Conservation (phyloP, 306 rosid species). For the Spatholobus suberectus region DNA sequence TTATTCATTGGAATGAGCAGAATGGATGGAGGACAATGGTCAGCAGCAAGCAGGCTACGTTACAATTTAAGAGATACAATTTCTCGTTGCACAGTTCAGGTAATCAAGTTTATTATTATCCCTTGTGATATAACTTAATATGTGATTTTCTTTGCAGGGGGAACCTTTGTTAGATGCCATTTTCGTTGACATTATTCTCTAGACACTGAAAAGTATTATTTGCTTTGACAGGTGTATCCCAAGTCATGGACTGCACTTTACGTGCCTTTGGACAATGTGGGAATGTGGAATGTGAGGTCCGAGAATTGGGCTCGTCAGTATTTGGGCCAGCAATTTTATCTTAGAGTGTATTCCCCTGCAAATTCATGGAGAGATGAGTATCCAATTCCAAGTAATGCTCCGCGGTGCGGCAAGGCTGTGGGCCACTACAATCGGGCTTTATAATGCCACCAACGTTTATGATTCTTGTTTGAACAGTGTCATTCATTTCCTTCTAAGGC, state of each 20-base stretch:
- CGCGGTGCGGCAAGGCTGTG: conserved; percentile 66
- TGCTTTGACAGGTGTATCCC: conserved; percentile 70
- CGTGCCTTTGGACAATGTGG: conserved; percentile 91
- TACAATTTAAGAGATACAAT: conserved; percentile 83
- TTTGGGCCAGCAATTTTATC: conserved; percentile 86
- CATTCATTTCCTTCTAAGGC: conserved; percentile 32
- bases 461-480: not conserved
- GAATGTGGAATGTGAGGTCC: conserved; percentile 92
- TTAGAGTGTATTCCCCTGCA: conserved; percentile 72
- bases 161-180: not conserved
- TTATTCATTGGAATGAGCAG: conserved; percentile 49
- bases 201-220: not conserved
- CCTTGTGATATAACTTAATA: not conserved
- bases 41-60: conserved; percentile 59
- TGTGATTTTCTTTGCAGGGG: not conserved
- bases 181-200: not conserved
- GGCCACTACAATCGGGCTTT: conserved; percentile 41
- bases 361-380: conserved; percentile 89
- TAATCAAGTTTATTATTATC: conserved; percentile 34
- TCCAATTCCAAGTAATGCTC: conserved; percentile 80
- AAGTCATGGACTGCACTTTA: conserved; percentile 86
- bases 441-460: not conserved
- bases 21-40: conserved; percentile 91
- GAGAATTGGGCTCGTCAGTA: conserved; percentile 83
- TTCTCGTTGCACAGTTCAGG: conserved; percentile 88